phyloP scores from a whole-genome alignment of 2,329 filamentous ascomycete genomes.

The Alternaria postmessia region DNA sequence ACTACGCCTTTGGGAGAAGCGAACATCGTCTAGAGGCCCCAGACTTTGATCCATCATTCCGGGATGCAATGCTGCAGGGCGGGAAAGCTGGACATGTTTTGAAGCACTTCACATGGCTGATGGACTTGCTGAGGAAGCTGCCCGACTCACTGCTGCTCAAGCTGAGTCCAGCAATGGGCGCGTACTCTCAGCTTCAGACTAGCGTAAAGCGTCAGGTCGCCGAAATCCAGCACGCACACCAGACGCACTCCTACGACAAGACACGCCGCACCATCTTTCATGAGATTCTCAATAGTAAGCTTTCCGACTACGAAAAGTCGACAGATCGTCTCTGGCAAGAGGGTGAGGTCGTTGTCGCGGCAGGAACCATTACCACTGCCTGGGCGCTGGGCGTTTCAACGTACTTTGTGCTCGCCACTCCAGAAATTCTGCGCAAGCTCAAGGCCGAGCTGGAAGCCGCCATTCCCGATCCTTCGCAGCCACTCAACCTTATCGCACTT shows the following conservation, averaged over 20 bases:
- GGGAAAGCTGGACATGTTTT: constrained; percentile 2
- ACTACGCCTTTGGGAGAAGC: constrained; percentile 5
- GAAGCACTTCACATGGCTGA: constrained; percentile 6
- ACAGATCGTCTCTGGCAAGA: constrained; percentile 6
- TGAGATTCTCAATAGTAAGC: not conserved
- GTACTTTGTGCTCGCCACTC: not conserved
- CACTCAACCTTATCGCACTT: not conserved
- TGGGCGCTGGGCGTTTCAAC: not conserved
- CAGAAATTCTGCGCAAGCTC: not conserved
- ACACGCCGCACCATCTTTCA: constrained; percentile 5
- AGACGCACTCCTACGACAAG: constrained; percentile 5
- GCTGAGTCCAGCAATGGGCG: constrained; percentile 8
- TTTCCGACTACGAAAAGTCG: not conserved
- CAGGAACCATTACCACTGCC: constrained; percentile 6
- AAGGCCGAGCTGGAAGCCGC: not conserved
- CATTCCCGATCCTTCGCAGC: not conserved
- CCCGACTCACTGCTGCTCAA: not conserved
- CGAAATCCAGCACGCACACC: constrained; percentile 8
- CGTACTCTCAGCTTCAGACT: constrained; percentile 7
- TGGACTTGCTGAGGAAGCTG: constrained; percentile 2
- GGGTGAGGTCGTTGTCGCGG: not conserved
- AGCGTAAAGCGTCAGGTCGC: constrained; percentile 6
- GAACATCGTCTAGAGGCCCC: not conserved
- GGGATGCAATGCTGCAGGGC: not conserved
- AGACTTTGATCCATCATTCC: constrained; percentile 3